phyloP scores from a whole-genome alignment of 371 early-diverging fungal species.

The Mucor piriformis region DNA sequence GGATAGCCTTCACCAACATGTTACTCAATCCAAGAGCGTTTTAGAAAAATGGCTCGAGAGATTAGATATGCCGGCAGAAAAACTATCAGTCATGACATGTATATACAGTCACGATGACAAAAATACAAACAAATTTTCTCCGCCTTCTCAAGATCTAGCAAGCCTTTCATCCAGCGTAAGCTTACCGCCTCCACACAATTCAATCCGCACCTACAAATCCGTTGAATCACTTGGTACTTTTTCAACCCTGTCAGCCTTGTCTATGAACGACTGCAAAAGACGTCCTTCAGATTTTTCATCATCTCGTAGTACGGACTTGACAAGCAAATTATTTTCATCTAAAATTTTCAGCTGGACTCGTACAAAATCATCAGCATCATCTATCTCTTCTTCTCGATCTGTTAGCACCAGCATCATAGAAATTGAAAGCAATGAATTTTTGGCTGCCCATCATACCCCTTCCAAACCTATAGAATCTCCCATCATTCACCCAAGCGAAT shows the following conservation, averaged over 20 bases:
- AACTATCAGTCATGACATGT: neutral
- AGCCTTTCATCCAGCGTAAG: neutral
- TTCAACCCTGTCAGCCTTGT: neutral
- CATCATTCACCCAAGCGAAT: constrained; percentile 47
- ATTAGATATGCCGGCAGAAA: constrained; percentile 28
- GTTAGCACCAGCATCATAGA: neutral
- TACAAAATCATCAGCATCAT: constrained; percentile 7
- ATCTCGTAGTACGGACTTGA: constrained; percentile 9
- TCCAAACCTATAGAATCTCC: constrained; percentile 20
- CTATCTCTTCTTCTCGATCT: constrained; percentile 9
- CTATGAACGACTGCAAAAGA: neutral
- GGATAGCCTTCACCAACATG: constrained; percentile 22
- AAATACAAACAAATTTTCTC: neutral
- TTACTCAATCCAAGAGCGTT: constrained; percentile 34
- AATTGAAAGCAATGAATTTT: neutral
- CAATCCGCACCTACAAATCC: constrained; percentile 18
- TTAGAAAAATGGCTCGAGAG: constrained; percentile 50
- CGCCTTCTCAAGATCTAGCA: neutral
- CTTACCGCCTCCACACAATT: neutral
- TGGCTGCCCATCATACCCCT: constrained; percentile 2
- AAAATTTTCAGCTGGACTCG: constrained; percentile 6
- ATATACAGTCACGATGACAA: neutral
- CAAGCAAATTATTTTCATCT: neutral
- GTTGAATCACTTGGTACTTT: constrained; percentile 22
- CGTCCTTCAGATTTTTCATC: constrained; percentile 9